phyloP scores from a whole-genome alignment of 345 rosid species.

The Cardamine chenopodiifolia region DNA sequence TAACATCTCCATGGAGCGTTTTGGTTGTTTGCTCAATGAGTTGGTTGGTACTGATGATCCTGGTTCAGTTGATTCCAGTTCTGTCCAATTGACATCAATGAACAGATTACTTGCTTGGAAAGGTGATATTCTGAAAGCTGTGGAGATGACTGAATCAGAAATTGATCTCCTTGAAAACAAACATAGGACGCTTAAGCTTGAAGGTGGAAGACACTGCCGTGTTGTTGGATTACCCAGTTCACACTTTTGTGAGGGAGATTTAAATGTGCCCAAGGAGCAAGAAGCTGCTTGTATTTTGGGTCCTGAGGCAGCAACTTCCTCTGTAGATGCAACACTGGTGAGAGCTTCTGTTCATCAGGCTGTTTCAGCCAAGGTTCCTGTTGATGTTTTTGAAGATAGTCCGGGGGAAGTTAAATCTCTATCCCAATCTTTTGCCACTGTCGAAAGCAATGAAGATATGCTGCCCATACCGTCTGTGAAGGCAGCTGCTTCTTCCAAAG shows the following conservation, averaged over 20 bases:
- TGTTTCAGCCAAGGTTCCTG: conserved; percentile 45
- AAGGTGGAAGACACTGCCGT: conserved; percentile 41
- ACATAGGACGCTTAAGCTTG: conserved; percentile 55
- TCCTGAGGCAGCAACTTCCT: conserved; percentile 50
- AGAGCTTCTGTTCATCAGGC: conserved; percentile 46
- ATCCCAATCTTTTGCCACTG: conserved; percentile 34
- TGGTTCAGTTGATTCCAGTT: conserved; percentile 58
- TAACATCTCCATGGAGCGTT: conserved; percentile 50
- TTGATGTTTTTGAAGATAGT: conserved; percentile 55
- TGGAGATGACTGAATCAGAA: conserved; percentile 82
- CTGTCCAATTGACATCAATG: conserved; percentile 56
- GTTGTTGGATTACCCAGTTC: conserved; percentile 33
- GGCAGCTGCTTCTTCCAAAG: conserved; percentile 28
- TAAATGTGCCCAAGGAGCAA: conserved; percentile 36
- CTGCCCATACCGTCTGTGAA: conserved; percentile 34
- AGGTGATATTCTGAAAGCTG: conserved; percentile 61
- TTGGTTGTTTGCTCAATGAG: conserved; percentile 63
- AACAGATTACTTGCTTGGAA: conserved; percentile 68
- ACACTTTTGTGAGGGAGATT: conserved; percentile 43
- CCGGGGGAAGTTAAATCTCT: conserved; percentile 71
- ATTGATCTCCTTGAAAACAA: conserved; percentile 88
- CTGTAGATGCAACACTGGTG: conserved; percentile 46
- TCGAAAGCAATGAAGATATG: conserved; percentile 40
- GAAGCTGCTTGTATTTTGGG: conserved; percentile 45
- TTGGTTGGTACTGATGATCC: conserved; percentile 70